phyloP scores from a whole-genome alignment of 345 rosid species.

The Brassica juncea region DNA sequence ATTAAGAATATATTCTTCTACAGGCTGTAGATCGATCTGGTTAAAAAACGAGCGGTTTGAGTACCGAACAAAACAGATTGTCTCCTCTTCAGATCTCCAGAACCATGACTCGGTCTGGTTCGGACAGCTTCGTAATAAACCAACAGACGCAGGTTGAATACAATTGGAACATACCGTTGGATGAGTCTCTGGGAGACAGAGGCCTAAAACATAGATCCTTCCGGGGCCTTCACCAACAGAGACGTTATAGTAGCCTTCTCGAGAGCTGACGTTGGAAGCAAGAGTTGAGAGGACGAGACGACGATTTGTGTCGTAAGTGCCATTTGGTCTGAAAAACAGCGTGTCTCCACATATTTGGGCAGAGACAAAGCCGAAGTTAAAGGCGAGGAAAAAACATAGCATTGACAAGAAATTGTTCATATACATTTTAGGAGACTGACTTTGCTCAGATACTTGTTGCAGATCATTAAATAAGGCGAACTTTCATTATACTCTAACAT shows the following conservation, averaged over 20 bases:
- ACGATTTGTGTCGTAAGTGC: constrained; percentile 27
- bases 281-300: constrained; percentile 29
- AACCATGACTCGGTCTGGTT: constrained; percentile 41
- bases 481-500: neutral
- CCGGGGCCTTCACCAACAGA: constrained; percentile 30
- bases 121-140: constrained; percentile 29
- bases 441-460: neutral
- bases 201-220: neutral
- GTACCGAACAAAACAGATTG: constrained; percentile 49
- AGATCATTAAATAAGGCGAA: neutral
- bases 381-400: neutral
- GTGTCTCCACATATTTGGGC: neutral
- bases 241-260: constrained; percentile 26
- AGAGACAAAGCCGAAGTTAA: constrained; percentile 1
- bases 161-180: constrained; percentile 18
- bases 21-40: neutral
- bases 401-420: neutral
- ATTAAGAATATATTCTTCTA: neutral
- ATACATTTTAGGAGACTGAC: constrained; percentile 8
- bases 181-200: neutral
- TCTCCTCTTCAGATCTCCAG: constrained; percentile 21
- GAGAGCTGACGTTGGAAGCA: constrained; percentile 29
- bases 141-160: constrained; percentile 11
- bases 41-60: constrained; percentile 38
- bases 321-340: constrained; percentile 9